Evolutionary conservation across 2,329 filamentous ascomycete genomes (phyloP).

Genomic region (Thelonectria olida): DNA sequence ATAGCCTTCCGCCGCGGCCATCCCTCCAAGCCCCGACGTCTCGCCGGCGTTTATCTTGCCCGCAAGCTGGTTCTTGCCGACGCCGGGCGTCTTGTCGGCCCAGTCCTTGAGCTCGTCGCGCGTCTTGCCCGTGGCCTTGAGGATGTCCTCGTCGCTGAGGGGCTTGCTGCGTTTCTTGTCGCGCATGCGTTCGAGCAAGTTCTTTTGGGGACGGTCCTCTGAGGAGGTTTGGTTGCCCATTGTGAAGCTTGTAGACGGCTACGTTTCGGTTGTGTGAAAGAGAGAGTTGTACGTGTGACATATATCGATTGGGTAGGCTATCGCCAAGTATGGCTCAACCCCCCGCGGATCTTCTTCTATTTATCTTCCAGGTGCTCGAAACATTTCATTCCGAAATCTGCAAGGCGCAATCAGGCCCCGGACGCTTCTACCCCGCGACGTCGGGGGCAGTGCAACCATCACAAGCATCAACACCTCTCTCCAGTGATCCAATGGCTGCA

Average conservation of each 20-base stretch:
- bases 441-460: background rate
- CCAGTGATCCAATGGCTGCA: background rate
- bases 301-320: background rate
- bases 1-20: slow-evolving; percentile 40
- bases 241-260: background rate
- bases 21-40: slow-evolving; percentile 42
- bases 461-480: background rate
- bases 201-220: slow-evolving; percentile 27
- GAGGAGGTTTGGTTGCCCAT: slow-evolving; percentile 12
- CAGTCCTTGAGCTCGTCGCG: slow-evolving; percentile 47
- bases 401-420: too few species aligned
- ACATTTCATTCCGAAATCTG: too few species aligned
- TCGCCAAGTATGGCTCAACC: background rate
- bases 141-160: slow-evolving; percentile 50
- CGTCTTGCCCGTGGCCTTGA: slow-evolving; percentile 53
- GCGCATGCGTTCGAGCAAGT: slow-evolving; percentile 43
- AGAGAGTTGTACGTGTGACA: background rate
- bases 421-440: background rate
- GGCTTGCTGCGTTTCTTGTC: slow-evolving; percentile 42
- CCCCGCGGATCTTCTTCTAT: background rate
- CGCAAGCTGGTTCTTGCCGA: slow-evolving; percentile 51
- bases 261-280: background rate
- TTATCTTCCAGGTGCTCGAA: background rate
- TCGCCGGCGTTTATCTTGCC: slow-evolving; percentile 45
- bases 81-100: slow-evolving; percentile 50